phyloP scores from a whole-genome alignment of 805 yeast genomes.

The Hanseniaspora opuntiae region DNA sequence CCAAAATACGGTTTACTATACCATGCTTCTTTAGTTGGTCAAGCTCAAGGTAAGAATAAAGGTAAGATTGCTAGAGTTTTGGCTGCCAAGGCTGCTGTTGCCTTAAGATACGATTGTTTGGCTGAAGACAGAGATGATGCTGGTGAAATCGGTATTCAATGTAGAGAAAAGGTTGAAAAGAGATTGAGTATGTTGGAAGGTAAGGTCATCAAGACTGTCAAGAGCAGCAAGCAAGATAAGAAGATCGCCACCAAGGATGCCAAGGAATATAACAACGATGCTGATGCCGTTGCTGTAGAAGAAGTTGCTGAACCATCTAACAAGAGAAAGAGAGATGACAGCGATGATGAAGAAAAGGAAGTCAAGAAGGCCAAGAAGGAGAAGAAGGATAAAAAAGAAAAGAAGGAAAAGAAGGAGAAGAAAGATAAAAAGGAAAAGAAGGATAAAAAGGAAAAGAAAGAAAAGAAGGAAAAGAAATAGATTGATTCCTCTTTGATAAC shows the following conservation, averaged over 20 bases:
- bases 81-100: constrained; percentile 96
- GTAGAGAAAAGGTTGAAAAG: constrained; percentile 84
- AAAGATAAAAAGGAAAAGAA: constrained; percentile 21
- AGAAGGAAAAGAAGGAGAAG: constrained; percentile 28
- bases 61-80: constrained; percentile 97
- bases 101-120: constrained; percentile 89
- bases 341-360: constrained; percentile 24
- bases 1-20: constrained; percentile 95
- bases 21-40: constrained; percentile 94
- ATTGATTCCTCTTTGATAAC: constrained; percentile 14
- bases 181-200: constrained; percentile 93
- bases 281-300: constrained; percentile 54
- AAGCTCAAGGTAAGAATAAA: constrained; percentile 94
- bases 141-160: constrained; percentile 84
- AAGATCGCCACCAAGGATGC: constrained; percentile 79
- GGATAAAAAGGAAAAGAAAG: constrained; percentile 26
- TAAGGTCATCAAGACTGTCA: constrained; percentile 82
- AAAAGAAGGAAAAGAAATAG: constrained; percentile 25
- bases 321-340: constrained; percentile 22
- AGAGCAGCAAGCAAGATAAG: constrained; percentile 67
- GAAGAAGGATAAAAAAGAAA: constrained; percentile 23
- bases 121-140: constrained; percentile 94
- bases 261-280: constrained; percentile 85
- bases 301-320: constrained; percentile 22
- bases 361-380: constrained; percentile 23